These are phyloP conservation scores for Russula brevipes DNA, from an alignment of 768 basidiomycete genomes.

Conservation along the genomic window DNA sequence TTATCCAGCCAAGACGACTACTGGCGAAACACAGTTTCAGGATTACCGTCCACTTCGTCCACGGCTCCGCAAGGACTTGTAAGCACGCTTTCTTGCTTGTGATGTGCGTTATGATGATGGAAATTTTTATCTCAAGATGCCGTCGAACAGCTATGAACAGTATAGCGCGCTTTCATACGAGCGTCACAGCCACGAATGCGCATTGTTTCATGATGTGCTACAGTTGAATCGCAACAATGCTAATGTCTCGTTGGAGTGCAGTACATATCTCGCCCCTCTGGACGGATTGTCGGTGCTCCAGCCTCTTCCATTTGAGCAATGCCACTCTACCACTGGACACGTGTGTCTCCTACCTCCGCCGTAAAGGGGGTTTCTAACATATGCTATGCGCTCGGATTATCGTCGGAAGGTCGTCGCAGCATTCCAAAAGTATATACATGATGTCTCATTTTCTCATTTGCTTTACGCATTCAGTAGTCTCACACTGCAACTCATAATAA, in stretches of 20 bases:
- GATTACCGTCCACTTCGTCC: not conserved
- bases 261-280: slow-evolving; percentile 19
- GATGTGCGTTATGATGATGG: not conserved
- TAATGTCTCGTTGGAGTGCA: not conserved
- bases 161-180: slow-evolving; percentile 6
- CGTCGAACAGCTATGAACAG: not conserved
- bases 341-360: not conserved
- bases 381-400: slow-evolving; percentile 6
- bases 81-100: not conserved
- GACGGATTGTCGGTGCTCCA: slow-evolving; percentile 19
- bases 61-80: not conserved
- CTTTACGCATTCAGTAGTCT: not conserved
- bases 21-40: not conserved
- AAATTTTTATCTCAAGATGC: not conserved
- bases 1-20: not conserved
- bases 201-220: slow-evolving; percentile 14
- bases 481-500: not conserved
- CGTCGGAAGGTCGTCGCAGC: not conserved
- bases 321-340: not conserved
- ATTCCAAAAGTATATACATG: slow-evolving; percentile 1
- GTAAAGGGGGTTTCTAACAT: slow-evolving; percentile 6
- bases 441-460: not conserved
- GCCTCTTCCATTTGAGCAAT: slow-evolving; percentile 22
- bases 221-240: not conserved
- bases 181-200: slow-evolving; percentile 15